Conservation (phyloP, 2,329 filamentous ascomycete species). For the Hymenoscyphus infarciens region DNA sequence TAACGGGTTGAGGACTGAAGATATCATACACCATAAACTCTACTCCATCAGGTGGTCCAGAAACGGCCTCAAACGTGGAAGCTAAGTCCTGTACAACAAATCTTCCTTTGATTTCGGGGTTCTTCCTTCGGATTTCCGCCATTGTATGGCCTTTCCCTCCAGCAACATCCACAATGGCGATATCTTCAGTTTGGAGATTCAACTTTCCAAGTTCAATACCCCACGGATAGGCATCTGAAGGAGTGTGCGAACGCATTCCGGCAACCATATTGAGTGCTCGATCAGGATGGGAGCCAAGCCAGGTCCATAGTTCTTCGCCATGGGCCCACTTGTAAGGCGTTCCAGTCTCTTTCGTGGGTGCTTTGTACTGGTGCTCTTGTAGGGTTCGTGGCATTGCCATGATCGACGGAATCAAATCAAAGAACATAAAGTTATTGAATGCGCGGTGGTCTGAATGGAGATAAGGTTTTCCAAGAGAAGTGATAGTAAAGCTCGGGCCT, state of each 20-base stretch:
- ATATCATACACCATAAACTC: conserved; percentile 35
- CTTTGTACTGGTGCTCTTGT: conserved; percentile 22
- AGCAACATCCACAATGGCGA: conserved; percentile 26
- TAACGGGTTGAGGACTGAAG: conserved; percentile 26
- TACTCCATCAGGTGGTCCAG: conserved; percentile 25
- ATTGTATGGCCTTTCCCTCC: conserved; percentile 26
- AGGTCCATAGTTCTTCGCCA: conserved; percentile 29
- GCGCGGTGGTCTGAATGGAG: conserved; percentile 22
- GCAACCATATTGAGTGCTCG: conserved; percentile 27
- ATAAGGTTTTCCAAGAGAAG: conserved; percentile 21
- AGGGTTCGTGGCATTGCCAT: conserved; percentile 26
- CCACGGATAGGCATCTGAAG: conserved; percentile 39
- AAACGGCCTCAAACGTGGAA: conserved; percentile 23
- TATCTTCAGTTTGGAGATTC: conserved; percentile 21
- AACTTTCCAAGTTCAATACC: conserved; percentile 64
- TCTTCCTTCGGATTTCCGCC: conserved; percentile 20
- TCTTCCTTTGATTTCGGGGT: conserved; percentile 23
- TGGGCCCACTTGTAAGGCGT: conserved; percentile 26
- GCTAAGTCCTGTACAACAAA: conserved; percentile 27
- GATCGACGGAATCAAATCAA: conserved; percentile 24
- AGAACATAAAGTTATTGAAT: conserved; percentile 26
- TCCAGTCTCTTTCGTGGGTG: conserved; percentile 24
- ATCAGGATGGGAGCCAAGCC: conserved; percentile 24
- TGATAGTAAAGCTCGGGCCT: conserved; percentile 20
- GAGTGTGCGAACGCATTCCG: conserved; percentile 23